phyloP scores from a whole-genome alignment of 768 basidiomycete species.

The Thelephora aurantiotincta region DNA sequence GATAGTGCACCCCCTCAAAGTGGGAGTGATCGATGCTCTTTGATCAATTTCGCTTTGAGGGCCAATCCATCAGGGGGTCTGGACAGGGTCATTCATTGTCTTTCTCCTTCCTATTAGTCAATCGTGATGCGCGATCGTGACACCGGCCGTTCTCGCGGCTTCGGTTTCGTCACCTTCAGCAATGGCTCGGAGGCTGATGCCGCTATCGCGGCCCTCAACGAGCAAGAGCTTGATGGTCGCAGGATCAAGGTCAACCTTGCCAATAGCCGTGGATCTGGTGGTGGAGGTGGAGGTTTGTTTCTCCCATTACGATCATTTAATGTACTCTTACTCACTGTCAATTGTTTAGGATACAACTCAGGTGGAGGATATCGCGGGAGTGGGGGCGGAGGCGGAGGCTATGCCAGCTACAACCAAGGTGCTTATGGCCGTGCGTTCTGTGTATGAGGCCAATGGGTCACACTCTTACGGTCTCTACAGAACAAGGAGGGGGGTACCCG shows the following conservation, averaged over 20 bases:
- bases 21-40: too few species aligned
- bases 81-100: background rate
- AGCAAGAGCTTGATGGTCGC: conserved; percentile 88
- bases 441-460: background rate
- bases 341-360: conserved; percentile 15
- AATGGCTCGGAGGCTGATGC: conserved; percentile 49
- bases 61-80: too few species aligned
- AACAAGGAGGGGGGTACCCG: conserved; percentile 7
- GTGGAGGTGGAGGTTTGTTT: conserved; percentile 24
- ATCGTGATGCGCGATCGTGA: conserved; percentile 99
- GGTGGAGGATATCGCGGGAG: conserved; percentile 17
- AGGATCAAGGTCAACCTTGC: conserved; percentile 81
- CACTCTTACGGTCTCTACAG: background rate
- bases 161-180: conserved; percentile 85
- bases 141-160: conserved; percentile 92
- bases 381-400: conserved; percentile 14
- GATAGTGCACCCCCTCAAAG: too few species aligned
- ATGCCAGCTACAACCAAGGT: conserved; percentile 9
- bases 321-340: conserved; percentile 2
- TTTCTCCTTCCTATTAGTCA: conserved; percentile 36
- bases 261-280: conserved; percentile 48
- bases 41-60: too few species aligned
- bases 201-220: conserved; percentile 70
- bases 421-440: conserved; percentile 1
- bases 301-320: conserved; percentile 1